A percentile compares a stretch with the other conserved stretches of the same genome.
Conservation (phyloP, 257 asterid genomes). For the Nicotiana tabacum region DNA sequence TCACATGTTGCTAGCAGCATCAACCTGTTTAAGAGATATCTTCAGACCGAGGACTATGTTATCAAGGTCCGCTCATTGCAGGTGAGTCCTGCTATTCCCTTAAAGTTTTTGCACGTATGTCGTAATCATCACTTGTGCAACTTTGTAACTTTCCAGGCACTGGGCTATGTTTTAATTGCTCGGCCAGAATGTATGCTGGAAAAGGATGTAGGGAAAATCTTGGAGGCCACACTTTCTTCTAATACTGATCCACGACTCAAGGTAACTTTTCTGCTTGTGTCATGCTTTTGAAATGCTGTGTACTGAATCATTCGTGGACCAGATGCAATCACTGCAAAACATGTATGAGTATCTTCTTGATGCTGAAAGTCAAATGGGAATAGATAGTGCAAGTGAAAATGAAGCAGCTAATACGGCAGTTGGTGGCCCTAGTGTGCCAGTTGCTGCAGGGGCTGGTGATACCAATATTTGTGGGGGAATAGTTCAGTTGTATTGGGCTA, state of each 20-base stretch:
- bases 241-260: constrained; percentile 64
- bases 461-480: constrained; percentile 95
- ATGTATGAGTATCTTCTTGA: constrained; percentile 92
- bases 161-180: constrained; percentile 90
- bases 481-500: constrained; percentile 85
- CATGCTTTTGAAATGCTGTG: constrained; percentile 14
- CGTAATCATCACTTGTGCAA: constrained; percentile 12
- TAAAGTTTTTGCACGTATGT: neutral
- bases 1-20: constrained; percentile 61
- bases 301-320: constrained; percentile 30
- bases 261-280: constrained; percentile 43
- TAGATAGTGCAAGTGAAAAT: constrained; percentile 44
- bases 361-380: constrained; percentile 86
- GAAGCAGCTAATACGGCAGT: constrained; percentile 37
- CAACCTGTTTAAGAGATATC: constrained; percentile 73
- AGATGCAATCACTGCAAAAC: constrained; percentile 96
- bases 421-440: constrained; percentile 72
- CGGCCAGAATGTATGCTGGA: constrained; percentile 87
- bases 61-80: constrained; percentile 88
- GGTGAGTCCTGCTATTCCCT: constrained; percentile 38
- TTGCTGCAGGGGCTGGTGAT: constrained; percentile 99
- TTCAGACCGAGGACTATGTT: constrained; percentile 76
- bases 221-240: constrained; percentile 66
- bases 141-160: constrained; percentile 56
- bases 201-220: constrained; percentile 66